Percentiles rank a stretch among this genome's conserved stretches.
Evolutionary conservation across 257 asterid species (phyloP).

Genomic region (Solanum sejunctum): DNA sequence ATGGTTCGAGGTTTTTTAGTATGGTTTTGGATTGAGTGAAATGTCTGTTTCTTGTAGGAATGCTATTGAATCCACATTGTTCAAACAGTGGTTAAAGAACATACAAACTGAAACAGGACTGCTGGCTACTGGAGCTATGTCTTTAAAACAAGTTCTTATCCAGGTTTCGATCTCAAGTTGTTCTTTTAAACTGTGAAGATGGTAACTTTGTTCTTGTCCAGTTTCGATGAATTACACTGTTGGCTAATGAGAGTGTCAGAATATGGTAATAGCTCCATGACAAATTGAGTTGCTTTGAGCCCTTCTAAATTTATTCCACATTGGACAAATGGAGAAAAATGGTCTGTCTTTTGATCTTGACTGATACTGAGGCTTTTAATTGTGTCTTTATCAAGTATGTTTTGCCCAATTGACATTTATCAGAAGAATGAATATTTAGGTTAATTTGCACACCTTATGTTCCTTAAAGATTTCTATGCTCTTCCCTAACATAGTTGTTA

Average conservation of each 20-base stretch:
- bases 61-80: conserved; percentile 66
- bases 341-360: background rate
- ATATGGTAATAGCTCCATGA: background rate
- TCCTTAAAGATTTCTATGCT: background rate
- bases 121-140: conserved; percentile 58
- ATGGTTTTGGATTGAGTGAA: background rate
- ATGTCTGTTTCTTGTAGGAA: conserved; percentile 39
- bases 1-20: background rate
- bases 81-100: conserved; percentile 78
- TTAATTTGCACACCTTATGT: background rate
- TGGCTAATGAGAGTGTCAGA: background rate
- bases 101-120: conserved; percentile 58
- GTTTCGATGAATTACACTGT: background rate
- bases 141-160: conserved; percentile 48
- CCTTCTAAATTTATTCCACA: background rate
- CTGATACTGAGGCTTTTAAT: background rate
- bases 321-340: background rate
- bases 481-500: background rate
- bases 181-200: background rate
- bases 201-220: background rate
- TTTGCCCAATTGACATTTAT: background rate
- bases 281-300: background rate
- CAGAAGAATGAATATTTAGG: background rate
- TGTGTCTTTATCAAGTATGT: background rate
- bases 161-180: conserved; percentile 37